Evolutionary conservation across 768 basidiomycete species (phyloP).

Genomic region (Cubamyces lactineus): DNA sequence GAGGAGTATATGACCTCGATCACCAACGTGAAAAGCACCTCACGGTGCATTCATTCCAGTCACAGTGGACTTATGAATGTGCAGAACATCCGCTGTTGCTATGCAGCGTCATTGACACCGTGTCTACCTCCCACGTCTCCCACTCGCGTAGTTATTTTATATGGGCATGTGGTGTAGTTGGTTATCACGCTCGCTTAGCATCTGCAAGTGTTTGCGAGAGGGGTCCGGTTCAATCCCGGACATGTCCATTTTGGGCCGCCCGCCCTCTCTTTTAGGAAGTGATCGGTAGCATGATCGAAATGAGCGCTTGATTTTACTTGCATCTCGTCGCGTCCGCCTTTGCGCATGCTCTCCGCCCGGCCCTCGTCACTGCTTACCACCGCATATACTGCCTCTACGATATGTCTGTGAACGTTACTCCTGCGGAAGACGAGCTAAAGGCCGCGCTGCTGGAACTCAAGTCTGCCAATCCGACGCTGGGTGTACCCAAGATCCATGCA

Average conservation of each 20-base stretch:
- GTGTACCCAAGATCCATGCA: slow-evolving; percentile 71
- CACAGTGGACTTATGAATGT: no score
- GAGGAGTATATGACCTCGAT: no score
- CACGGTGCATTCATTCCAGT: no score
- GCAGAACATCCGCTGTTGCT: no score
- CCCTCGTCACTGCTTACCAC: no score
- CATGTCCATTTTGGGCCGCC: slow-evolving; percentile 16
- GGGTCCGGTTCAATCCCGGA: slow-evolving; percentile 22
- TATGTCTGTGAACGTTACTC: slow-evolving; percentile 34
- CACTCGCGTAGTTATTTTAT: no score
- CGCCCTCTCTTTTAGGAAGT: not conserved
- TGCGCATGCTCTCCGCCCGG: no score
- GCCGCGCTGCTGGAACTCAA: slow-evolving; percentile 58
- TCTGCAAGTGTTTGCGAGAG: slow-evolving; percentile 7
- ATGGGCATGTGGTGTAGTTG: slow-evolving; percentile 19
- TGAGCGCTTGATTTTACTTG: not conserved
- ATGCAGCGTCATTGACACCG: no score
- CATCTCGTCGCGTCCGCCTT: not conserved
- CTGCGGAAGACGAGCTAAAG: slow-evolving; percentile 66
- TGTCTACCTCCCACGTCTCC: no score
- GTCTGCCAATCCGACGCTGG: slow-evolving; percentile 60
- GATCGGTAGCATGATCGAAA: slow-evolving; percentile 3
- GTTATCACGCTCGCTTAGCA: slow-evolving; percentile 17
- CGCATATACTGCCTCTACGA: not conserved
- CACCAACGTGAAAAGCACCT: no score